Evolutionary conservation across 306 rosid species (phyloP), one percentile per base, ranked within the genome.

Genomic region (Chamaecrista fasciculata): DNA sequence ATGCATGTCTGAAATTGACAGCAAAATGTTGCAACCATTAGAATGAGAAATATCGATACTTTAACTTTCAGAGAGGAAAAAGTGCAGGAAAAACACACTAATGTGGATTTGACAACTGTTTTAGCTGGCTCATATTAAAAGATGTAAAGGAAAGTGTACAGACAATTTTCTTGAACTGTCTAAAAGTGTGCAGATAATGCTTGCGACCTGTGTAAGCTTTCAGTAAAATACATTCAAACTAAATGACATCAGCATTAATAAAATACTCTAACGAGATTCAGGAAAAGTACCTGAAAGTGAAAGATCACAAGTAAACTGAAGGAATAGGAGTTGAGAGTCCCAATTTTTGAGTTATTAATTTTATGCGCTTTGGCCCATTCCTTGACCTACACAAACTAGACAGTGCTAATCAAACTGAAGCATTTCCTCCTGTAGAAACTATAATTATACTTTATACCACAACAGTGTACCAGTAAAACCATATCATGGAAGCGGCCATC

Each of bases 361-460:
- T 80, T 82, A 60, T 90, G 94, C 18, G 86, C 80, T 88, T 88
- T 93, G 23, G 97, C 98, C 98, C 98, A 93, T 81, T 94, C 92
- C 82, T 94, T 94, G 50, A 94, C 96, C 99, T 94, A 82, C 87
- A 82, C 65, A 87, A 72, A 72, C 68, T 69, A 56, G 76, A 80
- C 73, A 66, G 52, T 72, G 65, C 70, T 48, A 52, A 71, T 80
- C 80, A 77, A 65, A 60, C 59, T 43, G 59, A 67, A 71, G 66
- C 47, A 78, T 55, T 67, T 72, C 67, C 52, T 51, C 65, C 24
- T 59, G 64, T 11, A 68, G 71, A 18, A 67, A 43, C 50, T 42
- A 62, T 60, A 34, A 25, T 69, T 62, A 28, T 34, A 67, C 78
- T 21, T 69, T 62, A 28, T 34, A 67, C 79, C 76, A 36, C 74